These are phyloP conservation scores for Fusarium piperis DNA, from an alignment of 2,329 filamentous ascomycete species.

Conservation along the genomic window DNA sequence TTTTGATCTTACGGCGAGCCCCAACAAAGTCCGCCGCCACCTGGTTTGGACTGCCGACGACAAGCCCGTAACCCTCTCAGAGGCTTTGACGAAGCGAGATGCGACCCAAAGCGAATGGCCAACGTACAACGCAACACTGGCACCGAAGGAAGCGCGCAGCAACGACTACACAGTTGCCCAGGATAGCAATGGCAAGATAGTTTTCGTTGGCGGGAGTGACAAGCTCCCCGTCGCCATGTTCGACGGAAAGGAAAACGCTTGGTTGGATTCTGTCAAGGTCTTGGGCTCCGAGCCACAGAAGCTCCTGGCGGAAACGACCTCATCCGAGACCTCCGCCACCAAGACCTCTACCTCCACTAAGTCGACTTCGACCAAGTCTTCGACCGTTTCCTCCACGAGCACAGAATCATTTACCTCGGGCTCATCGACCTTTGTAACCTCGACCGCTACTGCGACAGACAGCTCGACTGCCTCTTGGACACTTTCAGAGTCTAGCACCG, in stretches of 20 bases:
- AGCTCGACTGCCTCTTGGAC: slow-evolving; percentile 38
- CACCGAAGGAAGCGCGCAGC: slow-evolving; percentile 69
- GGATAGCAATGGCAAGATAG: slow-evolving; percentile 71
- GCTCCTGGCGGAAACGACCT: slow-evolving; percentile 42
- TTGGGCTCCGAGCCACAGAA: slow-evolving; percentile 62
- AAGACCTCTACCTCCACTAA: slow-evolving; percentile 37
- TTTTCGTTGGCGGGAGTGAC: slow-evolving; percentile 79
- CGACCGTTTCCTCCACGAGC: slow-evolving; percentile 38
- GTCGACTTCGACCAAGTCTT: slow-evolving; percentile 9
- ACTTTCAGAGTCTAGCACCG: slow-evolving; percentile 37
- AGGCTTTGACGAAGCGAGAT: slow-evolving; percentile 51
- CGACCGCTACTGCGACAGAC: slow-evolving; percentile 31
- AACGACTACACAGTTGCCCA: slow-evolving; percentile 75
- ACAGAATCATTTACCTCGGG: slow-evolving; percentile 39
- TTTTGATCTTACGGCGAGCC: slow-evolving; percentile 78
- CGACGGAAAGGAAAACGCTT: slow-evolving; percentile 77
- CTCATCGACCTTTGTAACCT: slow-evolving; percentile 41
- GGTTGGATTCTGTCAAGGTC: slow-evolving; percentile 76
- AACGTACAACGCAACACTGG: slow-evolving; percentile 78
- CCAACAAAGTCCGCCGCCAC: slow-evolving; percentile 78
- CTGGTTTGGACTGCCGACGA: slow-evolving; percentile 72
- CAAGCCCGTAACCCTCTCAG: slow-evolving; percentile 58
- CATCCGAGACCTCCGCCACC: slow-evolving; percentile 16
- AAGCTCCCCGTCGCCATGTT: slow-evolving; percentile 80
- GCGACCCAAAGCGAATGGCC: slow-evolving; percentile 76